Base-by-base conservation (phyloP, 192 early-diverging fungal species). In the Coemansia sp. region DNA sequence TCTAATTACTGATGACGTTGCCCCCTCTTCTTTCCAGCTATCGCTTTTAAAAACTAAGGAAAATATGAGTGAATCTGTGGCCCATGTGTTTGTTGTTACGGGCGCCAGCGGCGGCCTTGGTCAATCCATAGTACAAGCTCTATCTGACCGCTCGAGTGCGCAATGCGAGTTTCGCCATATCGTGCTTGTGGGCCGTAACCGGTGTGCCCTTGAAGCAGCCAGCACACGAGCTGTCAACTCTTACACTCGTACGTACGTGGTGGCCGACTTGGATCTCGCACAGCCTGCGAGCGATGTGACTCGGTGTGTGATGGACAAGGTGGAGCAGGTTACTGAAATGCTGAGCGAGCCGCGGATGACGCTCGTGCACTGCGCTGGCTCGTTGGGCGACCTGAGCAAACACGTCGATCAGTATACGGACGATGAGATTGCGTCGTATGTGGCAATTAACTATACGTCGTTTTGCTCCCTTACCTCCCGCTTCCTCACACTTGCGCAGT, bases 301-400 rank as follows among this genome's bases (percentile, higher is more conserved):
- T 9, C 23, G 15, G 0, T 48, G 19, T 15, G 44, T 66, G 6
- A 25, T 78, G 10, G 63, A 23, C 58, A 65, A 67, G 26, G 28
- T 67, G 0, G 12, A n/a, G 6, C 51, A 57, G 0, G 25, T 44
- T 4, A 28, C 21, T 40, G 54, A 23, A 42, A 31, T 46, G 20
- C 10, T 21, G 8, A 19, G 23, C 10, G 20, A n/a, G 75, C 65
- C 36, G 72, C 7, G 62, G 66, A 19, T 81, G 48, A 68, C 69
- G 15, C 80, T 95, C 56, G 68, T 95, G 69, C 89, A 93, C 71
- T 91, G 88, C 68, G 90, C 90, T 1, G 92, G 91, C 15, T 85
- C 90, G 0, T 64, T 89, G 3, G 87, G 92, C 25, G 85, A 88
- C 54, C 74, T 96, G 17, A 71, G 78, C 62, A 86, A 85, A 37